These are phyloP conservation scores for Coccomyxa sp. DNA, from an alignment of 139 green algal species.

Conservation along the genomic window DNA sequence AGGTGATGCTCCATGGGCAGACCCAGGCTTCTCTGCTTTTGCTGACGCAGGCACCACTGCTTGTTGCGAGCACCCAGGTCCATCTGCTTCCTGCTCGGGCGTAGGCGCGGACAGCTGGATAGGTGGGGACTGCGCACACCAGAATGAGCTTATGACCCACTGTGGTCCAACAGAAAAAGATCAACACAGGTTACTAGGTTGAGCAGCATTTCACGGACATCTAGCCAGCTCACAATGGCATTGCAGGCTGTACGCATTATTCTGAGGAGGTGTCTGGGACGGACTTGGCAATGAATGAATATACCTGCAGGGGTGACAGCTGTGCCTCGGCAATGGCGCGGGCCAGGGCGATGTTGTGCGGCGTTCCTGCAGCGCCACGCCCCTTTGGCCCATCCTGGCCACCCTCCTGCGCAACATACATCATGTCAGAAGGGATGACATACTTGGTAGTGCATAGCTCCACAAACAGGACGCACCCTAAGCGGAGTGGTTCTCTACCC, in stretches of 20 bases:
- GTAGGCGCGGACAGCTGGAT: too few relatives aligned
- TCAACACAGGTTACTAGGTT: too few relatives aligned
- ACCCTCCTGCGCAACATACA: not conserved
- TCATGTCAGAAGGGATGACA: not conserved
- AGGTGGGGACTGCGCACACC: not conserved
- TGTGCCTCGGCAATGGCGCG: slow-evolving; percentile 28
- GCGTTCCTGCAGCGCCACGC: slow-evolving; percentile 30
- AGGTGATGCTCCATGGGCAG: too few relatives aligned
- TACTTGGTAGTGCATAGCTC: not conserved
- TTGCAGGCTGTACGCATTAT: not conserved
- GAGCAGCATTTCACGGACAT: not conserved
- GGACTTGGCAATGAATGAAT: too few relatives aligned
- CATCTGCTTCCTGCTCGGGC: too few relatives aligned
- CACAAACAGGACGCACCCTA: not conserved
- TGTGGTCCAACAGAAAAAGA: too few relatives aligned
- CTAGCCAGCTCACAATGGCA: not conserved
- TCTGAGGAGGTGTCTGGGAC: not conserved
- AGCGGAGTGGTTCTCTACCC: not conserved
- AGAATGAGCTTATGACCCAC: not conserved
- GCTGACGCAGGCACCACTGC: too few relatives aligned
- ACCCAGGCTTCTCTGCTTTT: too few relatives aligned
- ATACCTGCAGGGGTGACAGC: not conserved
- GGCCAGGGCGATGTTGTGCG: slow-evolving; percentile 39
- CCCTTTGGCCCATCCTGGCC: slow-evolving; percentile 6
- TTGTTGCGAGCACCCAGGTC: too few relatives aligned